These are phyloP conservation scores for Saccharomycopsis fibuligera DNA, from an alignment of 805 yeast genomes.

Conservation along the genomic window DNA sequence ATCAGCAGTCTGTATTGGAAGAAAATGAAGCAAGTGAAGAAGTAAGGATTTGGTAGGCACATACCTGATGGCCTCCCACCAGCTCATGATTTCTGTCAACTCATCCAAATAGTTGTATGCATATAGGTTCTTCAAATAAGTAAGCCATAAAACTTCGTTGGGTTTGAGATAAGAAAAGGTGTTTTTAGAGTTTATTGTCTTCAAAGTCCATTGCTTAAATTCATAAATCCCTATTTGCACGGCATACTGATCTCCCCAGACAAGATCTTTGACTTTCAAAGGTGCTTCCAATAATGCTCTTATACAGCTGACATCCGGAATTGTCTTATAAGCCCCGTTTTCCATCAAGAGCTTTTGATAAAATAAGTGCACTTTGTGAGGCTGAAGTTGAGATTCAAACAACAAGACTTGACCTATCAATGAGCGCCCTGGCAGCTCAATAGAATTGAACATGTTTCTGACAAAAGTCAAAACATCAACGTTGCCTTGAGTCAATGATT, in stretches of 20 bases:
- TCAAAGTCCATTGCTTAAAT: conserved; percentile 39
- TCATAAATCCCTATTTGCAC: conserved; percentile 56
- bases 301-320: conserved; percentile 29
- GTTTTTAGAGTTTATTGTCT: conserved; percentile 22
- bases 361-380: conserved; percentile 27
- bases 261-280: conserved; percentile 24
- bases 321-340: conserved; percentile 21
- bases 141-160: conserved; percentile 40
- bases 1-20: conserved; percentile 1
- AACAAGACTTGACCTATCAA: conserved; percentile 23
- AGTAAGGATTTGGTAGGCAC: conserved; percentile 35
- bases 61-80: conserved; percentile 47
- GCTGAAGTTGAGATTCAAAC: conserved; percentile 31
- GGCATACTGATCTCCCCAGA: conserved; percentile 50
- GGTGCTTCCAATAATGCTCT: conserved; percentile 47
- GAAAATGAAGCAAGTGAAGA: neutral
- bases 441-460: conserved; percentile 22
- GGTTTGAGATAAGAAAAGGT: conserved; percentile 32
- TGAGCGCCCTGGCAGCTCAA: conserved; percentile 21
- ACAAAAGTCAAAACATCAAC: conserved; percentile 22
- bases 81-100: conserved; percentile 41
- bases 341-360: conserved; percentile 24
- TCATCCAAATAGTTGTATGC: conserved; percentile 42
- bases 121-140: conserved; percentile 46
- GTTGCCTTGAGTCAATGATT: neutral